phyloP scores from a whole-genome alignment of 805 yeast genomes.

The Torulaspora delbrueckii region DNA sequence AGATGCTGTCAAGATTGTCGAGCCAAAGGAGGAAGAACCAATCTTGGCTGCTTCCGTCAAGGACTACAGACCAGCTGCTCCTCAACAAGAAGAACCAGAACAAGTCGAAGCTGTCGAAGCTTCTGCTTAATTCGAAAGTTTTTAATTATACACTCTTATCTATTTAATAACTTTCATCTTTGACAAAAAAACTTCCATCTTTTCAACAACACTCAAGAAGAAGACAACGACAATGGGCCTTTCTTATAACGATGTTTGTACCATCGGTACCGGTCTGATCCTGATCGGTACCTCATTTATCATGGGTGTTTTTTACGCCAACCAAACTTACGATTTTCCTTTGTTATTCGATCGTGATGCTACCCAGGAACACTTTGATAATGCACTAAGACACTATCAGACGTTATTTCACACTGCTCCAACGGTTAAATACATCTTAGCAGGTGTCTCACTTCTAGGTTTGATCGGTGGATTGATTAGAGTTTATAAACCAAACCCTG shows the following conservation, averaged over 20 bases:
- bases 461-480: conserved; percentile 68
- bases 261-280: conserved; percentile 31
- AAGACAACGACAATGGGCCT: conserved; percentile 5
- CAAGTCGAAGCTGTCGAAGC: conserved; percentile 11
- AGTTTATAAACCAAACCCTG: conserved; percentile 82
- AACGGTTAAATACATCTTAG: conserved; percentile 40
- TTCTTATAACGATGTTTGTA: conserved; percentile 29
- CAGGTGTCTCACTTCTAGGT: conserved; percentile 64
- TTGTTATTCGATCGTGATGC: conserved; percentile 62
- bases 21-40: conserved; percentile 90
- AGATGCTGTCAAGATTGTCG: conserved; percentile 86
- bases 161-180: not conserved
- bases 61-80: conserved; percentile 52
- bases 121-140: conserved; percentile 18
- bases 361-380: conserved; percentile 49
- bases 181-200: not conserved
- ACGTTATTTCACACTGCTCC: conserved; percentile 64
- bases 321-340: conserved; percentile 75
- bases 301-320: conserved; percentile 72
- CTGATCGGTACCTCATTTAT: conserved; percentile 59
- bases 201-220: not conserved
- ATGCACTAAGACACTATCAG: conserved; percentile 68
- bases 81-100: conserved; percentile 19
- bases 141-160: not conserved
- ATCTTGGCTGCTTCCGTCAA: conserved; percentile 77